Evolutionary conservation across 192 early-diverging fungal genomes (phyloP).

Genomic region (Irineochytrium annulatum): DNA sequence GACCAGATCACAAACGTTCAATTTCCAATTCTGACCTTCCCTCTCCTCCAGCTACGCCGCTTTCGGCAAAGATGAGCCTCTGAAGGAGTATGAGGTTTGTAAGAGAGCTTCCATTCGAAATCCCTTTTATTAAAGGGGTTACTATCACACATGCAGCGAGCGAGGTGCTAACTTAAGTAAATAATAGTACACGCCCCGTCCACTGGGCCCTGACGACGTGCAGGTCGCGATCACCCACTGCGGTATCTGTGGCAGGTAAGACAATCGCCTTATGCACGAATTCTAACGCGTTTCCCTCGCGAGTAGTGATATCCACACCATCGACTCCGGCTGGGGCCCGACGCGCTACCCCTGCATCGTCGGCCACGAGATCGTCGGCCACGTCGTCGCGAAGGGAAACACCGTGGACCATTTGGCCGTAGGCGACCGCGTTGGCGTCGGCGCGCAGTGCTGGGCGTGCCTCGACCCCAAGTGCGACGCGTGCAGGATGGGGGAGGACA

Average conservation of each 20-base stretch:
- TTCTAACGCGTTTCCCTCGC: too few relatives aligned
- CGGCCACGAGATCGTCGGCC: conserved; percentile 37
- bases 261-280: too few relatives aligned
- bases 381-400: conserved; percentile 12
- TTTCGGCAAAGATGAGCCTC: background rate
- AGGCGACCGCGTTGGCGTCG: conserved; percentile 38
- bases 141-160: background rate
- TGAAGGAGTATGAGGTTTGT: background rate
- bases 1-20: too few relatives aligned
- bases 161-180: background rate
- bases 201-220: conserved; percentile 56
- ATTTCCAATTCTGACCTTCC: too few relatives aligned
- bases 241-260: conserved; percentile 69
- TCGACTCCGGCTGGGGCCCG: conserved; percentile 53
- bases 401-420: conserved; percentile 20
- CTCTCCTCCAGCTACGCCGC: too few relatives aligned
- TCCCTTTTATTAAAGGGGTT: background rate
- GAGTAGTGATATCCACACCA: conserved; percentile 67
- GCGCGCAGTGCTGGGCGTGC: conserved; percentile 27
- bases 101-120: background rate
- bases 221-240: conserved; percentile 68
- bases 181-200: conserved; percentile 49
- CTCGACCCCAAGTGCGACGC: conserved; percentile 12
- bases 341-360: conserved; percentile 26
- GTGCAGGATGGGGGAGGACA: conserved; percentile 18